Percentiles rank a stretch among this genome's conserved stretches.
These are phyloP conservation scores for Botrytis fragariae DNA, from an alignment of 2,329 filamentous ascomycete genomes.

Conservation along the genomic window DNA sequence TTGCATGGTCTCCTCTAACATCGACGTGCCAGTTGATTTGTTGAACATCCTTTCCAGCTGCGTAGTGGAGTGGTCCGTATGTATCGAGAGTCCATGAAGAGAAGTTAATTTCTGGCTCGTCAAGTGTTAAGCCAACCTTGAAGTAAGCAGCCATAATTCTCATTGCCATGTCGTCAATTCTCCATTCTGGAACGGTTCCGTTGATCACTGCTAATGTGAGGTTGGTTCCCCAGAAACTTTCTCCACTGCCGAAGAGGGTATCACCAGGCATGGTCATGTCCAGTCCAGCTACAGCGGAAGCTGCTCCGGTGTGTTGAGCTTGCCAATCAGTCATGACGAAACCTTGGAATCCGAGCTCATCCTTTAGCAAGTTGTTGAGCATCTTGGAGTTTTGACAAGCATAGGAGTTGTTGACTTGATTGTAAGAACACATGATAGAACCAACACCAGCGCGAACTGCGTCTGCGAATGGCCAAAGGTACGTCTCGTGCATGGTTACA, in stretches of 20 bases:
- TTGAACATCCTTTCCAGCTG: constrained; percentile 58
- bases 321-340: constrained; percentile 81
- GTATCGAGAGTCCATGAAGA: constrained; percentile 82
- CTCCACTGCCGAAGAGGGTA: constrained; percentile 68
- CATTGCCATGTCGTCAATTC: constrained; percentile 88
- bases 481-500: constrained; percentile 59
- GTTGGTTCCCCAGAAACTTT: constrained; percentile 71
- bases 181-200: constrained; percentile 81
- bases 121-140: constrained; percentile 59
- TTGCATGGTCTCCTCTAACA: constrained; percentile 72
- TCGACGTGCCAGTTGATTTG: constrained; percentile 80
- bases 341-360: constrained; percentile 77
- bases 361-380: constrained; percentile 73
- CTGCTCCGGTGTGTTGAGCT: constrained; percentile 42
- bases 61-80: constrained; percentile 20
- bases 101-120: constrained; percentile 65
- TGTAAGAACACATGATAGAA: constrained; percentile 83
- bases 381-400: constrained; percentile 75
- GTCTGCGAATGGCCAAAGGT: constrained; percentile 58
- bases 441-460: constrained; percentile 70
- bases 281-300: constrained; percentile 15
- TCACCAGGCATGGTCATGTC: constrained; percentile 93
- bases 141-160: constrained; percentile 73
- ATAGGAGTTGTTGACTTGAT: constrained; percentile 79
- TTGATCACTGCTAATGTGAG: constrained; percentile 85